Conservation (phyloP, 192 early-diverging fungal genomes). For the Dissophora globulifera region DNA sequence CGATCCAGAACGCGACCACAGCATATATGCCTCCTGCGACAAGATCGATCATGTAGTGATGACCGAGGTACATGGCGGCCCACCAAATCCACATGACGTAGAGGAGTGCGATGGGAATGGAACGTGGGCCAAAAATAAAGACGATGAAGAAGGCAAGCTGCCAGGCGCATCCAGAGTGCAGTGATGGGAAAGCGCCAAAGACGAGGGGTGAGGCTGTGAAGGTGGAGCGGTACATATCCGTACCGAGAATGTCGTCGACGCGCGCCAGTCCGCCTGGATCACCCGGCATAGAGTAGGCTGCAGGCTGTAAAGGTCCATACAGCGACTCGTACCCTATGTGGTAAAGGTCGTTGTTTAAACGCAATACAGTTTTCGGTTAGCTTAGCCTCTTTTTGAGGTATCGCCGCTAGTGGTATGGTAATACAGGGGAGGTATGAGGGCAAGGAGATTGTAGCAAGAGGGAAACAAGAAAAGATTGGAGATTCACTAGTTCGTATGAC, state of each 20-base stretch:
- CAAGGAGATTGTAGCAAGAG: too few species aligned
- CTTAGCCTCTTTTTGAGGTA: too few species aligned
- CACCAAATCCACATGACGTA: constrained; percentile 81
- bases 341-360: not conserved
- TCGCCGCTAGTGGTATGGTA: too few species aligned
- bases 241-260: constrained; percentile 71
- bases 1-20: constrained; percentile 59
- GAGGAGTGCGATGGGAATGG: constrained; percentile 46
- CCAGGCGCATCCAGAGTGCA: constrained; percentile 74
- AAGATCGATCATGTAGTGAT: constrained; percentile 78
- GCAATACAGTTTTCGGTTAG: too few species aligned
- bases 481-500: too few species aligned
- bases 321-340: constrained; percentile 70
- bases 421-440: too few species aligned
- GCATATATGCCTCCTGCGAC: constrained; percentile 74
- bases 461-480: too few species aligned
- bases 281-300: constrained; percentile 69
- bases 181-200: constrained; percentile 78
- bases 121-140: constrained; percentile 49
- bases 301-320: constrained; percentile 65
- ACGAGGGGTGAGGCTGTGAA: constrained; percentile 75
- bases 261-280: constrained; percentile 71
- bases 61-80: constrained; percentile 78
- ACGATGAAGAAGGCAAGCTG: constrained; percentile 68
- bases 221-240: constrained; percentile 62